Evolutionary conservation across 192 early-diverging fungal species (phyloP), one percentile per base, ranked within the genome.

Genomic region (Diversispora epigaea): DNA sequence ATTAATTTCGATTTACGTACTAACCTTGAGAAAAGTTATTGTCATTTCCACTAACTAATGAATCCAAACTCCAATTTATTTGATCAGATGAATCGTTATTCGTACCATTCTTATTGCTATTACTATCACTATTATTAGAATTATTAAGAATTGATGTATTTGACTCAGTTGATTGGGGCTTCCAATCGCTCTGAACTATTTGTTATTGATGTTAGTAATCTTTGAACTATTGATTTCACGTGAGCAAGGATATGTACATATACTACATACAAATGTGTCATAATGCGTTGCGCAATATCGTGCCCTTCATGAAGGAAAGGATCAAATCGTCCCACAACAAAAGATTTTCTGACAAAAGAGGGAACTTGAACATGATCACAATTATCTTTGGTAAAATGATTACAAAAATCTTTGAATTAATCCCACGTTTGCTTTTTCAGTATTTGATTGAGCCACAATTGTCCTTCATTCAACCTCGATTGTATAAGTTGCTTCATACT

Each of bases 1-100:
- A 96, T 77, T 22, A 96, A 86, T 62, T 86, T 87, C 39, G 90
- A 90, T 45, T 86, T 84, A 46, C 90, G 80, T 49, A 95, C 77
- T 54, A 94, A 74, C n/a, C n/a, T n/a, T n/a, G n/a, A n/a, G n/a
- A n/a, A n/a, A n/a, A n/a, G n/a, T n/a, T n/a, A n/a, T n/a, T n/a
- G n/a, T n/a, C n/a, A n/a, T n/a, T n/a, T n/a, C n/a, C n/a, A n/a
- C n/a, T n/a, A n/a, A n/a, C n/a, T n/a, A n/a, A n/a, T n/a, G n/a
- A n/a, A n/a, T n/a, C n/a, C n/a, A n/a, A n/a, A n/a, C n/a, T n/a
- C n/a, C n/a, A n/a, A n/a, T n/a, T n/a, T n/a, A n/a, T n/a, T n/a
- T n/a, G n/a, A n/a, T n/a, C n/a, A n/a, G n/a, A n/a, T n/a, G n/a
- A n/a, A n/a, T n/a, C n/a, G n/a, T n/a, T n/a, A n/a, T n/a, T n/a